Conservation (phyloP, 345 rosid species). For the Acer campestre region DNA sequence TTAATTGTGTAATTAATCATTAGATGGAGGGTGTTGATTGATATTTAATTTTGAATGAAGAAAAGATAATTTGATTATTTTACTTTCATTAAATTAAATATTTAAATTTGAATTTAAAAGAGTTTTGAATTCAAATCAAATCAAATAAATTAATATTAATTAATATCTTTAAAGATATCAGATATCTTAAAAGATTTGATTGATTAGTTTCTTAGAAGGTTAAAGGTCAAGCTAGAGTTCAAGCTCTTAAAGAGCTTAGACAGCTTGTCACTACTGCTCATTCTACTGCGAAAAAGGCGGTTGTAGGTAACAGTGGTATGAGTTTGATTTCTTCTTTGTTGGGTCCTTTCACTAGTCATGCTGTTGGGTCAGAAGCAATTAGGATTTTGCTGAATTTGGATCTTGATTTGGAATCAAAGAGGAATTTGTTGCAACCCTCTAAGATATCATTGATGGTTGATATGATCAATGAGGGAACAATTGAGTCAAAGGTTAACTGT, state of each 20-base stretch:
- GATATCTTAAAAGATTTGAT: no score
- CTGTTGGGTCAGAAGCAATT: slow-evolving; percentile 72
- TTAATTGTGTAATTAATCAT: no score
- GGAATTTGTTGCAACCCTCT: slow-evolving; percentile 64
- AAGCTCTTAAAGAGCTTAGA: slow-evolving; percentile 58
- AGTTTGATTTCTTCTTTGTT: slow-evolving; percentile 46
- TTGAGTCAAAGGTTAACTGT: slow-evolving; percentile 67
- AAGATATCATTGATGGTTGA: slow-evolving; percentile 71
- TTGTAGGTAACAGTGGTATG: slow-evolving; percentile 51
- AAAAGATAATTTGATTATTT: no score
- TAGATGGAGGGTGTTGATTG: no score
- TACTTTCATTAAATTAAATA: no score
- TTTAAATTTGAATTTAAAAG: no score
- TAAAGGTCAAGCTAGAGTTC: slow-evolving; percentile 73
- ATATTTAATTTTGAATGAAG: no score
- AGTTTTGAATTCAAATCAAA: no score
- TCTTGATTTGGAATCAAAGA: slow-evolving; percentile 55
- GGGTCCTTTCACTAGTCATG: slow-evolving; percentile 75
- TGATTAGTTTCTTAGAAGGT: no score
- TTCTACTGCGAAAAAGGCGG: slow-evolving; percentile 51
- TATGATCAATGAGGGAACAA: slow-evolving; percentile 72
- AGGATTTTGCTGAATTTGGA: slow-evolving; percentile 67
- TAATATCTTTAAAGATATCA: no score
- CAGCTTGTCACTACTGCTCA: slow-evolving; percentile 46
- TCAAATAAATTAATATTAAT: no score